Evolutionary conservation across 1,139 yeast species (phyloP), one percentile per base, ranked within the genome.

Genomic region (Yamadazyma diospyri): DNA sequence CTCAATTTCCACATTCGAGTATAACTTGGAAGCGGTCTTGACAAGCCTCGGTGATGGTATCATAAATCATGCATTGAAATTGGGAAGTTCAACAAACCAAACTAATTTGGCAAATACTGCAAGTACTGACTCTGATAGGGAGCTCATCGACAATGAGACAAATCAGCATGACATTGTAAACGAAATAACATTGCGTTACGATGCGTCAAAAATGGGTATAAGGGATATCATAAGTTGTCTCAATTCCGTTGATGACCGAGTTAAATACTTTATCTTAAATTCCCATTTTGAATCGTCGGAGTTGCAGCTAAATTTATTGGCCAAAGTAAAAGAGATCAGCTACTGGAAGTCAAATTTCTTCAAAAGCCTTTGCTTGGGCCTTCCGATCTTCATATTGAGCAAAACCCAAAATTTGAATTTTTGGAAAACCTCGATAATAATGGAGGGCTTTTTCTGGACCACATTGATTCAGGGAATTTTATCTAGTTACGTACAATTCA

Each of bases 261-360:
- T 66, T 17, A 61, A 35, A 47, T 81, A 44, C 71, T 68, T 53
- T 52, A 58, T 66, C 11, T 37, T 62, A 21, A 67, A 67, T 43
- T 62, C 73, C 3, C 50, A 67, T 10, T 72, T 68, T 47, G 72
- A 64, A 41, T 54, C 71, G 7, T 55, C 76, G 32, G 57, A 73
- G 3, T 64, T 85, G 4, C 97, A 92, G 55, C 58, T 89, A 25
- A 77, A 76, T 29, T 57, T 84, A 3, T 64, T 92, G 23, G 69
- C 87, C 1, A 77, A 85, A 45, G 69, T 74, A 8, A 77, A 79
- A 46, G 97, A 89, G 43, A 81, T 86, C 26, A 61, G 65, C 32
- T 76, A 72, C 46, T 92, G 96, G 94, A 72, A 66, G 39, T 42
- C 53, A 4, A 78, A 71, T 38, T 73, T 84, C 39, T 40, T 76